These are phyloP conservation scores for Tuber umbilicatum DNA, from an alignment of 495 filamentous ascomycete species.

Conservation along the genomic window DNA sequence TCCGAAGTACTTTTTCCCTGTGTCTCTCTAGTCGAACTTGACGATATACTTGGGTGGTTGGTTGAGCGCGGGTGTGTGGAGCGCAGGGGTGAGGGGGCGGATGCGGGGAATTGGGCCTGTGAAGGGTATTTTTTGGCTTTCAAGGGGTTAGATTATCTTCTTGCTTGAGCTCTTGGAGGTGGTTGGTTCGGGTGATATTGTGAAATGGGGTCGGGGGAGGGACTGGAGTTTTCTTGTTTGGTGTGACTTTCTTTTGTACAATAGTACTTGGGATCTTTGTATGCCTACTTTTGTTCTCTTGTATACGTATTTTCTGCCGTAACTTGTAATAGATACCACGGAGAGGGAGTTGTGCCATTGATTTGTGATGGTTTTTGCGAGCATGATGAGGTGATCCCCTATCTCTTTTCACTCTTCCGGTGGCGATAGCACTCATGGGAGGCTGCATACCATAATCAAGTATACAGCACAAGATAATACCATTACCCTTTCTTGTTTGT, in stretches of 20 bases:
- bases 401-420: too few species aligned
- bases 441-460: too few species aligned
- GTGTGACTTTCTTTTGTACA: not conserved
- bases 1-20: conserved; percentile 35
- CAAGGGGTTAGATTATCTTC: not conserved
- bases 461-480: too few species aligned
- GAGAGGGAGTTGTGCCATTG: not conserved
- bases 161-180: not conserved
- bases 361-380: not conserved
- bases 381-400: too few species aligned
- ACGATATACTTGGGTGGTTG: conserved; percentile 28
- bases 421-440: too few species aligned
- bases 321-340: not conserved
- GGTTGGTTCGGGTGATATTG: not conserved
- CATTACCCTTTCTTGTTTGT: too few species aligned
- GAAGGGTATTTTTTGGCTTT: conserved; percentile 36
- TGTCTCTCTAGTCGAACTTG: conserved; percentile 28
- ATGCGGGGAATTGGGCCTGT: conserved; percentile 25
- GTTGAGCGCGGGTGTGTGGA: conserved; percentile 21
- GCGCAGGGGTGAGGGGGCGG: conserved; percentile 17
- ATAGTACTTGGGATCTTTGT: not conserved
- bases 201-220: not conserved
- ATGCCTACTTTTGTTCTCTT: not conserved
- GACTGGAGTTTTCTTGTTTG: not conserved
- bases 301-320: not conserved